Percentiles rank a stretch among this genome's conserved stretches.
phyloP scores from a whole-genome alignment of 2,329 filamentous ascomycete genomes.

The Hymenoscyphus linearis region DNA sequence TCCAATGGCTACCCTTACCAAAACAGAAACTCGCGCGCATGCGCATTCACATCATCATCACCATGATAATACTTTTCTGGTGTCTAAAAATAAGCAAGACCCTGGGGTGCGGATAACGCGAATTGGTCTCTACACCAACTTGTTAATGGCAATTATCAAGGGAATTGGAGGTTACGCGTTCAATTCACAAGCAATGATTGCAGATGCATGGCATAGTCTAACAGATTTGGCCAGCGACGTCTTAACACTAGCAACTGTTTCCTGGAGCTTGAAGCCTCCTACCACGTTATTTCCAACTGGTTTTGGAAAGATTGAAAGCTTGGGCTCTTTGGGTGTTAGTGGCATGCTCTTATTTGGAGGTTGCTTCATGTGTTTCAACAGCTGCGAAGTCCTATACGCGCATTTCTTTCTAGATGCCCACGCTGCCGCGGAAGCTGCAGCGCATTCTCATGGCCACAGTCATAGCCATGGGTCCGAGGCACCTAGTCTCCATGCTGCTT shows the following conservation, averaged over 20 bases:
- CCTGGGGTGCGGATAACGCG: slow-evolving; percentile 90
- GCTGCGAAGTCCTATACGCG: slow-evolving; percentile 61
- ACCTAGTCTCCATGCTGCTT: slow-evolving; percentile 89
- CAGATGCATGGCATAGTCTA: slow-evolving; percentile 92
- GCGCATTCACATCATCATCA: slow-evolving; percentile 65
- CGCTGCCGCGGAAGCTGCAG: slow-evolving; percentile 47
- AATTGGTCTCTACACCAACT: slow-evolving; percentile 81
- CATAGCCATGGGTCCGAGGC: slow-evolving; percentile 58
- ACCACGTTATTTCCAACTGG: slow-evolving; percentile 80
- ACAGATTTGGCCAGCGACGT: slow-evolving; percentile 94
- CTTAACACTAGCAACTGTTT: slow-evolving; percentile 88
- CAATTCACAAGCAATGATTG: slow-evolving; percentile 87
- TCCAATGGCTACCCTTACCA: slow-evolving; percentile 30
- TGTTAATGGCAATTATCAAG: slow-evolving; percentile 91
- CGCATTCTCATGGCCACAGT: slow-evolving; percentile 55
- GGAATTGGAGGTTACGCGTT: slow-evolving; percentile 89
- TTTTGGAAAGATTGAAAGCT: slow-evolving; percentile 95
- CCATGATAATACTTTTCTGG: slow-evolving; percentile 80
- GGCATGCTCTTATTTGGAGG: slow-evolving; percentile 85
- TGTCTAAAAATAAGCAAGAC: slow-evolving; percentile 79
- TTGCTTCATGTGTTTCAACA: slow-evolving; percentile 84
- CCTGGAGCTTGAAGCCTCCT: slow-evolving; percentile 83
- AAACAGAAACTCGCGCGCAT: slow-evolving; percentile 33
- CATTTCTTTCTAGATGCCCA: slow-evolving; percentile 65
- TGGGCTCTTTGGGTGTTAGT: slow-evolving; percentile 90